phyloP scores from a whole-genome alignment of 371 early-diverging fungal genomes.

The Apophysomyces ossiformis region DNA sequence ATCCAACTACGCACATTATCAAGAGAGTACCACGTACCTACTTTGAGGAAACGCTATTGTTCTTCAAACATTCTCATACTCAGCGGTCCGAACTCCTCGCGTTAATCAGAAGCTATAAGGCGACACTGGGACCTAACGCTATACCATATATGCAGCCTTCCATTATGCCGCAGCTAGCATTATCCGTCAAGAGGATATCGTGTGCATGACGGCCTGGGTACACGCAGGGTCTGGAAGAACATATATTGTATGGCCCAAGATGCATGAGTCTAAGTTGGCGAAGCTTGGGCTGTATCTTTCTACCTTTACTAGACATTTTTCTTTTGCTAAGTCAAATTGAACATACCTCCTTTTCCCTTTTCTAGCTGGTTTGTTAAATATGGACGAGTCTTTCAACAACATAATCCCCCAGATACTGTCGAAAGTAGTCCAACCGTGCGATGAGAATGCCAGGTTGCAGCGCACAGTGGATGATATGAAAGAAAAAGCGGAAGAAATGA shows the following conservation, averaged over 20 bases:
- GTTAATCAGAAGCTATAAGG: background rate
- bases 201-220: background rate
- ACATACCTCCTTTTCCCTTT: no score
- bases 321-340: no score
- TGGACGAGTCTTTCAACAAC: no score
- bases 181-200: background rate
- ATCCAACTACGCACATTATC: background rate
- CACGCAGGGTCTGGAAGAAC: background rate
- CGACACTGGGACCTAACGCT: background rate
- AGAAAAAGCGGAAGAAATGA: no score
- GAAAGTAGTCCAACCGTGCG: no score
- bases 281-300: background rate
- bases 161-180: background rate
- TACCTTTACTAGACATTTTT: no score
- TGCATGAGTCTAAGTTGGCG: background rate
- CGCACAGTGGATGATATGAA: no score
- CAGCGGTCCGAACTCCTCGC: background rate
- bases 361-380: no score
- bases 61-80: background rate
- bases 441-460: no score
- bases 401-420: no score
- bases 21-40: background rate
- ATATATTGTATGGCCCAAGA: background rate
- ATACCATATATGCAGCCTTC: background rate
- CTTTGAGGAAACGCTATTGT: background rate